Evolutionary conservation across 805 yeast species (phyloP).

Genomic region (Limtongia smithiae): DNA sequence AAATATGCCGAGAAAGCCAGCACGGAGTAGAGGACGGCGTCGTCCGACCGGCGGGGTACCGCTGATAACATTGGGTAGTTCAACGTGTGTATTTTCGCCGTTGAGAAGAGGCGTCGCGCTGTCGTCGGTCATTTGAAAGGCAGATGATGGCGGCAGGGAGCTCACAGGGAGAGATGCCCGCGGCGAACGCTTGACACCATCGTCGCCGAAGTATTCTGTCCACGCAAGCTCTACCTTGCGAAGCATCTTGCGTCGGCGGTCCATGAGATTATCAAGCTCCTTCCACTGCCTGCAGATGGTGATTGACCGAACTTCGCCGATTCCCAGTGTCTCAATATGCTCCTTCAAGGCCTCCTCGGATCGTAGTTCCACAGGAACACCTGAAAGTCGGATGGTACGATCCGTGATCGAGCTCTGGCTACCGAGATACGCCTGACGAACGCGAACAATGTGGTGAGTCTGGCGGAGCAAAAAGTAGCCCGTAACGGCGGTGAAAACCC

Average conservation of each 20-base stretch:
- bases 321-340: conserved; percentile 72
- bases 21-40: conserved; percentile 58
- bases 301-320: conserved; percentile 74
- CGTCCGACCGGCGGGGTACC: conserved; percentile 12
- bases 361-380: conserved; percentile 80
- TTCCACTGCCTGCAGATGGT: conserved; percentile 88
- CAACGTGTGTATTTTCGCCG: conserved; percentile 2
- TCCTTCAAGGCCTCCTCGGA: conserved; percentile 64
- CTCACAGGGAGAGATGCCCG: conserved; percentile 12
- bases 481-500: conserved; percentile 71
- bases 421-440: conserved; percentile 78
- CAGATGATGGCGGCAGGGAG: conserved; percentile 26
- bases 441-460: conserved; percentile 67
- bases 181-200: conserved; percentile 19
- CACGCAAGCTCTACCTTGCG: conserved; percentile 63
- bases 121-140: conserved; percentile 24
- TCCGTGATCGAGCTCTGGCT: conserved; percentile 86
- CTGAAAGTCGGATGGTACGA: conserved; percentile 76
- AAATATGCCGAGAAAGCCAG: conserved; percentile 58
- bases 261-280: conserved; percentile 61
- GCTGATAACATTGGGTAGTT: conserved; percentile 18
- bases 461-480: conserved; percentile 60
- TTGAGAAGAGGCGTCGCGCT: conserved; percentile 10
- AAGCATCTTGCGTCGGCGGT: conserved; percentile 53
- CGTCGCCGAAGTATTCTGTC: conserved; percentile 60